phyloP scores from a whole-genome alignment of 164 flowering plant genomes.

The Chimonanthus praecox region DNA sequence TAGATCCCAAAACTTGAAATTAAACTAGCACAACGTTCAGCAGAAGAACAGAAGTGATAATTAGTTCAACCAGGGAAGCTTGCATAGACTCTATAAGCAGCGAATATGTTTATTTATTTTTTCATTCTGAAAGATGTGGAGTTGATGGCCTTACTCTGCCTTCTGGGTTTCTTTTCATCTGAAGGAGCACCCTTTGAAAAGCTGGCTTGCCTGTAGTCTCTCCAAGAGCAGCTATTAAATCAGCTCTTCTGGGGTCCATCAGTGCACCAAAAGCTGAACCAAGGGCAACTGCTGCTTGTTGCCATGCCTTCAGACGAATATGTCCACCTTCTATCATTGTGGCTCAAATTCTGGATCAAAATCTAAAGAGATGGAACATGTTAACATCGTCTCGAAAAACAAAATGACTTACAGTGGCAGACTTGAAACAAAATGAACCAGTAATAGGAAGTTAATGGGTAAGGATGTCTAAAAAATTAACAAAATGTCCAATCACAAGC shows the following conservation, averaged over 20 bases:
- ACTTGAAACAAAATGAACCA: too few relatives aligned
- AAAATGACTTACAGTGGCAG: too few relatives aligned
- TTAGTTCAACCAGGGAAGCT: neutral
- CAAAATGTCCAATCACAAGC: too few relatives aligned
- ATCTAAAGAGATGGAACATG: too few relatives aligned
- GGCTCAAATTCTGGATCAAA: too few relatives aligned
- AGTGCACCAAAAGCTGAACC: slow-evolving; percentile 92
- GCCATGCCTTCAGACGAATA: slow-evolving; percentile 68
- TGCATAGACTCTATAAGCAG: neutral
- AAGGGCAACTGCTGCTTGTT: slow-evolving; percentile 80
- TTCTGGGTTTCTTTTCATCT: slow-evolving; percentile 79
- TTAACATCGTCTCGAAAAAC: too few relatives aligned
- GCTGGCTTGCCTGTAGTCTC: slow-evolving; percentile 96
- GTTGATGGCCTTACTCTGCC: slow-evolving; percentile 51
- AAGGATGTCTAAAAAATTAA: too few relatives aligned
- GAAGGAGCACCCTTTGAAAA: slow-evolving; percentile 71
- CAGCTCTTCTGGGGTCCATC: slow-evolving; percentile 82
- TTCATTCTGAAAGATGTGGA: neutral
- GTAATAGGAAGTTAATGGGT: too few relatives aligned
- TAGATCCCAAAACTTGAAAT: neutral
- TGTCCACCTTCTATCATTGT: slow-evolving; percentile 43
- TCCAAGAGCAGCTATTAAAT: slow-evolving; percentile 90
- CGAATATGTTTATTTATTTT: neutral
- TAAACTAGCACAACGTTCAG: neutral
- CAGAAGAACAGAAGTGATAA: neutral